Evolutionary conservation across 2,329 filamentous ascomycete species (phyloP).

Genomic region (Zymoseptoria crescenta): DNA sequence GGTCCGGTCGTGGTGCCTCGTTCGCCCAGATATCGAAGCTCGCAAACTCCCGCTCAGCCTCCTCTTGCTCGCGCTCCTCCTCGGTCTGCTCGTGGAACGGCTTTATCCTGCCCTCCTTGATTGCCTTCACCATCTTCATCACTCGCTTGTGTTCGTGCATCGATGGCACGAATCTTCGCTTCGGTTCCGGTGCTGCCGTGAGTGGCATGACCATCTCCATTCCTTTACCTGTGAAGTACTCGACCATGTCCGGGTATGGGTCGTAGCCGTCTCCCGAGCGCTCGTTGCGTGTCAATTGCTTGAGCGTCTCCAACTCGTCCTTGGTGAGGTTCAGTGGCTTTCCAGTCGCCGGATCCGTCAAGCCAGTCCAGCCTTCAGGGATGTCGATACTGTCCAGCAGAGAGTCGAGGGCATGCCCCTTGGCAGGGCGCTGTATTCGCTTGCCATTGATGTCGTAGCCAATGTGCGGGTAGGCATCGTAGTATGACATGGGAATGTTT

Average conservation of each 20-base stretch:
- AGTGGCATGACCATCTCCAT: constrained; percentile 84
- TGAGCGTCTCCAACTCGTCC: constrained; percentile 82
- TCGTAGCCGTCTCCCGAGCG: constrained; percentile 82
- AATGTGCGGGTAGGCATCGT: constrained; percentile 96
- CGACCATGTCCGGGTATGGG: constrained; percentile 84
- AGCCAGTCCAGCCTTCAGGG: constrained; percentile 92
- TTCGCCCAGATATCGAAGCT: constrained; percentile 94
- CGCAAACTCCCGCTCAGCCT: constrained; percentile 61
- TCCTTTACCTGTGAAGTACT: constrained; percentile 85
- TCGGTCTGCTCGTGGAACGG: constrained; percentile 76
- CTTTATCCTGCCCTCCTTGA: constrained; percentile 85
- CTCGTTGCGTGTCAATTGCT: constrained; percentile 82
- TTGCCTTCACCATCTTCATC: constrained; percentile 95
- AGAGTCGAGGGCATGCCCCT: constrained; percentile 85
- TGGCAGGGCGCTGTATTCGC: constrained; percentile 92
- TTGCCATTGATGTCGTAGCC: constrained; percentile 99
- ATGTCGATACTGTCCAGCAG: constrained; percentile 93
- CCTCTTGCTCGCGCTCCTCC: constrained; percentile 46
- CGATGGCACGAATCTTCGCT: constrained; percentile 88
- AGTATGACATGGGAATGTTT: constrained; percentile 87
- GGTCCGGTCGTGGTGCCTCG: constrained; percentile 71
- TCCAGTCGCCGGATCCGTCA: constrained; percentile 89
- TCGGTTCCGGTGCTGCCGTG: constrained; percentile 89
- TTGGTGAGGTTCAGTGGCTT: constrained; percentile 81
- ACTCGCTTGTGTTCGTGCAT: constrained; percentile 95